Evolutionary conservation across 495 filamentous ascomycete species (phyloP), one percentile per base, ranked within the genome.

Genomic region (Cercophora samala): DNA sequence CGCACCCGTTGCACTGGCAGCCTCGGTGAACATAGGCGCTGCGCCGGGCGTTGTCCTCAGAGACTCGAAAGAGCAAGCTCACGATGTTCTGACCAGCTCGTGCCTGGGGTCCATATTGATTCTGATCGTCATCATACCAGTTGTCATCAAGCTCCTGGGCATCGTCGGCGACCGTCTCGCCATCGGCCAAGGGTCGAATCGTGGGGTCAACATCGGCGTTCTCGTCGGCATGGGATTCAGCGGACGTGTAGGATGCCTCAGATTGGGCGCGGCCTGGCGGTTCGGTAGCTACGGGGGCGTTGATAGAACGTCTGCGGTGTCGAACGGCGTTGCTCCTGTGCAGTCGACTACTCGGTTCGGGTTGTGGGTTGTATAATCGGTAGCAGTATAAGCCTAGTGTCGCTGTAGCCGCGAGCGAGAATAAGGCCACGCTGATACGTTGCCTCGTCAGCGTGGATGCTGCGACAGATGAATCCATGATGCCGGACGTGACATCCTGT

Each of bases 11-110:
- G 77, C 95, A 99, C 37, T 86, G 89, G 62, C 96, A 92, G n/a
- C 96, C 93, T 3, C 95, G 90, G 74, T 99, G 95, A 26, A 97
- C 90, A 73, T 94, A 96, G 18, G 92, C 91, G 74, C 96, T 93
- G 60, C 89, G 84, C 59, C 86, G 84, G 4, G 91, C 89, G 65
- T 93, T 90, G 67, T 96, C 90, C 72, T 92, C 90, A 0, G 90
- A 91, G n/a, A 93, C 91, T 51, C 89, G 85, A 73, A 91, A 93
- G 3, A 92, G 82, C 1, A 93, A 75, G 61, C 85, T 89, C 26
- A 92, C 86, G 64, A 92, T 81, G 63, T 90, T 91, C 71, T 91
- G 89, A 54, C 89, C 88, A 65, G 87, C 87, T n/a, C 88, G 82
- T 51, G 83, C 83, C 54, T 86, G 65, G 21, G 46, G 61, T 29